Base-by-base conservation (phyloP, 768 basidiomycete genomes). In the Harrya chromipes region DNA sequence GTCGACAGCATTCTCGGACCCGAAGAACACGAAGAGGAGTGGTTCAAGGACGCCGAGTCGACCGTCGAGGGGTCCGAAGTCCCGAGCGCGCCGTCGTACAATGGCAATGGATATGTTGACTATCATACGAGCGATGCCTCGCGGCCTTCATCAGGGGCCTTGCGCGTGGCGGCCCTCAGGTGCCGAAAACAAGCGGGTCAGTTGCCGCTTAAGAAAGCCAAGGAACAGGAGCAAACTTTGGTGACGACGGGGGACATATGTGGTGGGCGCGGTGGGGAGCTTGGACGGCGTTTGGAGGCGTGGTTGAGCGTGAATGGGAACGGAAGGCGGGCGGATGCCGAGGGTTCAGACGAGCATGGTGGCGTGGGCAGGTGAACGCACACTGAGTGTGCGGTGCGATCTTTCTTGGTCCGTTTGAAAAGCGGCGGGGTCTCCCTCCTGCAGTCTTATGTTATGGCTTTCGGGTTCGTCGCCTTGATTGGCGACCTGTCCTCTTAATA, bases 201-300 rank as follows among this genome's bases (percentile, higher is more conserved):
- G 66, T 61, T 81, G 10, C 79, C 79, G 14, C 72, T 84, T 51
- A 74, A 75, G 40, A 74, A 76, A 52, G 85, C 86, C 64, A 73
- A 76, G 66, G 82, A 85, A 66, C 78, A 75, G 64, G 86, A 87
- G 68, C 80, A 82, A 71, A 80, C 82, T 72, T 67, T 90, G 63
- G 77, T 83, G 49, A 81, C 75, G 45, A 83, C 80, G 33, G 87
- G 88, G 0, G 88, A 90, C 63, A 78, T 84, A 23, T 88, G 87
- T 65, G 88, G 87, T 34, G 88, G 87, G 31, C 75, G 84, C 16
- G 88, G 88, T 0, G 87, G 87, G 9, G 88, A 90, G 71, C 70
- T 90, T 7, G 87, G 88, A 35, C 69, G 85, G 45, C 68, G 88
- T 47, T 68, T 90, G 46, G 88, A 90, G 67, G 87, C 83, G 36